Percentiles rank a stretch among this genome's conserved stretches.
phyloP scores from a whole-genome alignment of 1,139 yeast species.

The Nakaseomyces nivariensis region DNA sequence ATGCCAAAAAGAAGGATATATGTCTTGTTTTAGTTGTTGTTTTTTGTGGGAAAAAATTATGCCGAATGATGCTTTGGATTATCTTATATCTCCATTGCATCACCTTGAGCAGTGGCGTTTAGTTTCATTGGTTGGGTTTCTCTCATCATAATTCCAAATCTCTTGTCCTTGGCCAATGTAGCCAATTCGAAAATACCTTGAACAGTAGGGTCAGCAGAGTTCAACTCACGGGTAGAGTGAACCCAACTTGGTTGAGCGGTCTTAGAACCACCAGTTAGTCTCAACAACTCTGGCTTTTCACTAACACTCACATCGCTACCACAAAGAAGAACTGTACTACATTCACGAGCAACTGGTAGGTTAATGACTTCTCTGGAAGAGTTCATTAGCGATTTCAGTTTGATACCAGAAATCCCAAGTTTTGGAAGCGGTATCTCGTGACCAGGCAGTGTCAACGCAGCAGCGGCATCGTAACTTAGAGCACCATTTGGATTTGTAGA shows the following conservation, averaged over 20 bases:
- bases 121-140: conserved; percentile 49
- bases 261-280: conserved; percentile 71
- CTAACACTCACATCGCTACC: conserved; percentile 34
- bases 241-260: conserved; percentile 74
- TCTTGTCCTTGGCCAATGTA: conserved; percentile 49
- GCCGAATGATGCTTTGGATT: no score
- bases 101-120: neutral
- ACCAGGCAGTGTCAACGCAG: conserved; percentile 56
- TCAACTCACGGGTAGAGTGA: conserved; percentile 58
- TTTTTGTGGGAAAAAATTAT: no score
- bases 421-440: conserved; percentile 64
- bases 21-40: neutral
- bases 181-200: conserved; percentile 47
- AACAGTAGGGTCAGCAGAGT: conserved; percentile 33
- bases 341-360: conserved; percentile 63
- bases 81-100: conserved; percentile 1
- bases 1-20: neutral
- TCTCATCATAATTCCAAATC: conserved; percentile 57
- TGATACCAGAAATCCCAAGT: conserved; percentile 56
- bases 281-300: conserved; percentile 50
- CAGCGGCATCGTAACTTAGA: conserved; percentile 54
- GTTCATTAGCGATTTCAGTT: conserved; percentile 53
- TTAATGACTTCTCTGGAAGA: conserved; percentile 37
- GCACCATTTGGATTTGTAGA: conserved; percentile 55
- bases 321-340: conserved; percentile 58